These are phyloP conservation scores for Penicillium sclerotiorum DNA, from an alignment of 2,329 filamentous ascomycete species.

Conservation along the genomic window DNA sequence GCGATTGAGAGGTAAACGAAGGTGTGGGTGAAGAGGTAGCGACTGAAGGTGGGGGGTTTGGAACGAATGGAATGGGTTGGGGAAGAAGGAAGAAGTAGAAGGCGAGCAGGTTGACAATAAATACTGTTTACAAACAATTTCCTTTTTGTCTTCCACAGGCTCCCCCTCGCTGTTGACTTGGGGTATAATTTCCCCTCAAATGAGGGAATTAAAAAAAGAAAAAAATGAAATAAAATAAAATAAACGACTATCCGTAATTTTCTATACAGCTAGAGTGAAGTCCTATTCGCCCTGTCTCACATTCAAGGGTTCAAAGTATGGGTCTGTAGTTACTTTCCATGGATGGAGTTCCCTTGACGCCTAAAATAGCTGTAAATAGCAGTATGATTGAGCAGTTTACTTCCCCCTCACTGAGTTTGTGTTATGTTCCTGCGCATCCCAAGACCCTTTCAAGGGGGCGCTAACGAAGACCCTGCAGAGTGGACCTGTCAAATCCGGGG, in stretches of 20 bases:
- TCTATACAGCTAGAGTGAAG: no score
- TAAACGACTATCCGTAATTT: no score
- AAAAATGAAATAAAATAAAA: no score
- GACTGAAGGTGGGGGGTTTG: no score
- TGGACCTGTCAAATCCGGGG: conserved; percentile 22
- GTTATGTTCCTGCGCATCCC: background rate
- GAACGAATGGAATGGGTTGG: no score
- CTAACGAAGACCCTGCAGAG: conserved; percentile 7
- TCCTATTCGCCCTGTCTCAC: background rate
- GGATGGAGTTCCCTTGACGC: background rate
- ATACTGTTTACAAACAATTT: background rate
- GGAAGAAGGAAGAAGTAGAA: background rate
- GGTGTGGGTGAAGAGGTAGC: conserved; percentile 4
- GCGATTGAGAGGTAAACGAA: conserved; percentile 1
- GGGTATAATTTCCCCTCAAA: no score
- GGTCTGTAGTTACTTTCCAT: no score
- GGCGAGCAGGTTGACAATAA: background rate
- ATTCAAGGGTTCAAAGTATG: background rate
- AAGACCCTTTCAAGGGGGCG: background rate
- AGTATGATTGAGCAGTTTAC: no score
- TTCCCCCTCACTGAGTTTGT: background rate
- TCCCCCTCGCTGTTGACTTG: background rate
- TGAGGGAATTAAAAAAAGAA: no score
- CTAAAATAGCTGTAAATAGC: background rate
- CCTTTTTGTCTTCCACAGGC: background rate